Evolutionary conservation across 441 rosid genomes (phyloP).

Genomic region (Bocquillonia castaneifolia): DNA sequence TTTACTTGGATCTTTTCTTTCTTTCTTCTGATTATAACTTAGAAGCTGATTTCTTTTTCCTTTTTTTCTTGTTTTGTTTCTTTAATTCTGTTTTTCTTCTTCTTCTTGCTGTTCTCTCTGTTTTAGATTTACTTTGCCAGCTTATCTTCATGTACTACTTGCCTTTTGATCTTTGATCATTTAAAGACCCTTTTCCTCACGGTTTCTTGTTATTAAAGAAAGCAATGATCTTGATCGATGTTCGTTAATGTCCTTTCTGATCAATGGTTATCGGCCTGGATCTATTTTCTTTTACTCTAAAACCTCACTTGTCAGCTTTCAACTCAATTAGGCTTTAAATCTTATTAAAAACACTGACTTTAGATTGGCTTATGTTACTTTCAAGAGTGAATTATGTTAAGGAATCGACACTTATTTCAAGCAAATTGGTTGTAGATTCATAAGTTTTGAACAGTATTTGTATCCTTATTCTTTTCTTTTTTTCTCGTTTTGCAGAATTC

Average conservation of each 20-base stretch:
- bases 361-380: too few species aligned
- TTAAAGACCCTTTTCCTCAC: background rate
- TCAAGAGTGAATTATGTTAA: too few species aligned
- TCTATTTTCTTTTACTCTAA: conserved; percentile 17
- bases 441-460: background rate
- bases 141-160: background rate
- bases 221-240: too few species aligned
- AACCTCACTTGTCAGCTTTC: conserved; percentile 4
- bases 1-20: too few species aligned
- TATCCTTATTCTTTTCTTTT: conserved; percentile 14
- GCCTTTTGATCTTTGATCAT: background rate
- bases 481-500: conserved; percentile 35
- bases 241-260: too few species aligned
- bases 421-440: too few species aligned
- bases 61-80: background rate
- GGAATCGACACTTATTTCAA: too few species aligned
- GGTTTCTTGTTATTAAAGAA: too few species aligned
- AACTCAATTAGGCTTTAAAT: conserved; percentile 13
- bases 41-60: too few species aligned
- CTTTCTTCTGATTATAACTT: too few species aligned
- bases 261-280: conserved; percentile 13
- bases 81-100: background rate
- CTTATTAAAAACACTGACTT: too few species aligned
- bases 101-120: background rate
- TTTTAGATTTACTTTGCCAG: background rate